Evolutionary conservation across 192 early-diverging fungal genomes (phyloP).

Genomic region (Gorgonomyces haynaldii): DNA sequence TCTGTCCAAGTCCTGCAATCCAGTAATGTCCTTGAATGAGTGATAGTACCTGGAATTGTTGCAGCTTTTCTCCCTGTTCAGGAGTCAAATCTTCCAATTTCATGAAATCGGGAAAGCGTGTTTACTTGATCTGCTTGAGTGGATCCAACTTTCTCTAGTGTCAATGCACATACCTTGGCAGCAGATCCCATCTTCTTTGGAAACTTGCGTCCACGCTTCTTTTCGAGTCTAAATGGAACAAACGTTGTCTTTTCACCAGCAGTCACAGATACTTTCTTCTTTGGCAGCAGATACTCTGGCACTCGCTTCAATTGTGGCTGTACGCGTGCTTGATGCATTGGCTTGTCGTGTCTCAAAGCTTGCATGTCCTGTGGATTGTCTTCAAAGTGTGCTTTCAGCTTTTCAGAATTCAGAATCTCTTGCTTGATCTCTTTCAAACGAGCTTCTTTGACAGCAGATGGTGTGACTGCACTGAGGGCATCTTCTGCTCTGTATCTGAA

Average conservation of each 20-base stretch:
- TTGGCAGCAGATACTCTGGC: slow-evolving; percentile 87
- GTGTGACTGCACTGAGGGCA: slow-evolving; percentile 70
- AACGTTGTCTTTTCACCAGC: not conserved
- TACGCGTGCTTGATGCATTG: slow-evolving; percentile 68
- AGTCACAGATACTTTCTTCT: slow-evolving; percentile 12
- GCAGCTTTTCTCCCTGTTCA: too few species aligned
- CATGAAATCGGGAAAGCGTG: too few species aligned
- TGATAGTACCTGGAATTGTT: too few species aligned
- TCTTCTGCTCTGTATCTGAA: slow-evolving; percentile 84
- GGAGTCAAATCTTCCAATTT: not conserved
- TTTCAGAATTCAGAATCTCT: slow-evolving; percentile 92
- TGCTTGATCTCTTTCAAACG: slow-evolving; percentile 88
- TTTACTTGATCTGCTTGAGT: too few species aligned
- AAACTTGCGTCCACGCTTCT: slow-evolving; percentile 6
- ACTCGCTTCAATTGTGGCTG: slow-evolving; percentile 87
- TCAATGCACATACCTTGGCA: too few species aligned
- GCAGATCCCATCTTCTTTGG: not conserved
- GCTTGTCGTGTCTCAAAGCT: slow-evolving; percentile 82
- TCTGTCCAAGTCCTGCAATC: too few species aligned
- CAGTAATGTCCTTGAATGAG: too few species aligned
- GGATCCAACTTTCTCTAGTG: slow-evolving; percentile 9
- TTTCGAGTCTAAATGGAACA: slow-evolving; percentile 7
- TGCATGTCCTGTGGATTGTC: slow-evolving; percentile 89
- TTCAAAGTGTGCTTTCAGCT: slow-evolving; percentile 93
- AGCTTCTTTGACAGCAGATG: slow-evolving; percentile 70